These are phyloP conservation scores for Penicillium parvum DNA, from an alignment of 495 filamentous ascomycete genomes.

Conservation along the genomic window DNA sequence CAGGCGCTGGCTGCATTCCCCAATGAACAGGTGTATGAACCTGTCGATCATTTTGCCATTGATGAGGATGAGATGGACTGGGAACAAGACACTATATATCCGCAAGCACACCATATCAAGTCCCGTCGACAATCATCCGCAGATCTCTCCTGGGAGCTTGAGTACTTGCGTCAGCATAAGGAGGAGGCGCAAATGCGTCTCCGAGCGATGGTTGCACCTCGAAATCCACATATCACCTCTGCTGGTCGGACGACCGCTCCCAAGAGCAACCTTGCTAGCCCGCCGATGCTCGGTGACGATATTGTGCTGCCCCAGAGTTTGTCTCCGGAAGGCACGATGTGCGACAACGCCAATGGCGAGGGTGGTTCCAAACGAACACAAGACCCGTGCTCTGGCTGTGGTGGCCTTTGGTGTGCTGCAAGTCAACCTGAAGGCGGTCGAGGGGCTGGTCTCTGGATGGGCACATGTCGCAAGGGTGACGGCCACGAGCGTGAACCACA, in stretches of 20 bases:
- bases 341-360: slow-evolving; percentile 54
- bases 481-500: slow-evolving; percentile 6
- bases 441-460: slow-evolving; percentile 63
- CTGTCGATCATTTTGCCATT: slow-evolving; percentile 57
- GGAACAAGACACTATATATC: slow-evolving; percentile 38
- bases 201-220: slow-evolving; percentile 20
- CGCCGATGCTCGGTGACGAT: slow-evolving; percentile 81
- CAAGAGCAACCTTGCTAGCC: slow-evolving; percentile 54
- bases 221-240: slow-evolving; percentile 17
- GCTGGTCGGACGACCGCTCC: slow-evolving; percentile 43
- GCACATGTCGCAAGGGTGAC: slow-evolving; percentile 39
- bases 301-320: slow-evolving; percentile 69
- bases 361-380: neutral
- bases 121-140: slow-evolving; percentile 43
- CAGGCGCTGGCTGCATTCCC: slow-evolving; percentile 68
- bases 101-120: slow-evolving; percentile 24
- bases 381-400: slow-evolving; percentile 18
- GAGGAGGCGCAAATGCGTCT: slow-evolving; percentile 41
- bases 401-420: slow-evolving; percentile 41
- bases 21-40: slow-evolving; percentile 59
- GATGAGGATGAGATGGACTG: slow-evolving; percentile 48
- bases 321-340: slow-evolving; percentile 75
- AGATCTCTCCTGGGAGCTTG: slow-evolving; percentile 48
- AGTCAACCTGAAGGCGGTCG: slow-evolving; percentile 21
- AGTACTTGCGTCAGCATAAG: slow-evolving; percentile 48